These are phyloP conservation scores for Paramecium caudatum DNA, from an alignment of 73 alveolate species.

Conservation along the genomic window DNA sequence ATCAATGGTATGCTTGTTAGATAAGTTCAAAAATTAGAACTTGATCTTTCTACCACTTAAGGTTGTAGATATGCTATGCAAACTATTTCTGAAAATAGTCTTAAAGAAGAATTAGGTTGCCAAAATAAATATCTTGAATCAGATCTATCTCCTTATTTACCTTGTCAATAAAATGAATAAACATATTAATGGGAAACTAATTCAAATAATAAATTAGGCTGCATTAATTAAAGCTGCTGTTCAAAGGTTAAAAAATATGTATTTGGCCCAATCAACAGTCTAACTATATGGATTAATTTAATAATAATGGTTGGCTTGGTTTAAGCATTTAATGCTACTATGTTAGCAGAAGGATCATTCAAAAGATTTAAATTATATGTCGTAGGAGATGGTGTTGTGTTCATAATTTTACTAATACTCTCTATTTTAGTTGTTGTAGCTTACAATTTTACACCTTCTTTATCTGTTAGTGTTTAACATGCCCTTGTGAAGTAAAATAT, in stretches of 20 bases:
- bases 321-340: not conserved
- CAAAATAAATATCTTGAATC: not conserved
- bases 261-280: constrained; percentile 21
- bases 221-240: not conserved
- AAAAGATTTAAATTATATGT: constrained; percentile 13
- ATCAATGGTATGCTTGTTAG: constrained; percentile 27
- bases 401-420: not conserved
- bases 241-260: not conserved
- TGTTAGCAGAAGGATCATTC: constrained; percentile 23
- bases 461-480: constrained; percentile 15
- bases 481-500: not conserved
- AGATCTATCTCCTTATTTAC: constrained; percentile 19
- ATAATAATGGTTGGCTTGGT: constrained; percentile 10
- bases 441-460: not conserved
- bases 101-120: not conserved
- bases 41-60: constrained; percentile 5
- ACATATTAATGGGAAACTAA: constrained; percentile 20
- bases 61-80: constrained; percentile 42
- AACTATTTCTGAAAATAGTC: constrained; percentile 3
- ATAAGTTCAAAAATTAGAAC: not conserved
- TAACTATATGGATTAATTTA: not conserved
- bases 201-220: constrained; percentile 2
- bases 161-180: not conserved
- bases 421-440: constrained; percentile 33
- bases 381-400: constrained; percentile 28